Evolutionary conservation across 1,284 basidiomycete genomes (phyloP), one percentile per base, ranked within the genome.

Genomic region (Cryptococcus sp.): DNA sequence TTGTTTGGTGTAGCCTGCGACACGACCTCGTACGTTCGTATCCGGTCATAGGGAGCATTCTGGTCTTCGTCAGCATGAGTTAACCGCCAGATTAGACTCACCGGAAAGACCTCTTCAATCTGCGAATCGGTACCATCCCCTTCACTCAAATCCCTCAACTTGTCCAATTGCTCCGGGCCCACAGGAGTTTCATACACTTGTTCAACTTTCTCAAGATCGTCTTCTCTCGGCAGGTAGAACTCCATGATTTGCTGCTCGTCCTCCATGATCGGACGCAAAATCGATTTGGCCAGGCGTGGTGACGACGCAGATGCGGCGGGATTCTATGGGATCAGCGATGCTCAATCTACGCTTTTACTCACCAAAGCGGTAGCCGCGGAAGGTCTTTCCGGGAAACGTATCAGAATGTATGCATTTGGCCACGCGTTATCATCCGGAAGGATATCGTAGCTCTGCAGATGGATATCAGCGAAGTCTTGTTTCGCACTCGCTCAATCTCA

Each of bases 401-500:
- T 89, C 59, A 95, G 76, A 69, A 93, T 90, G 73, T 93, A 94
- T 60, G 88, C 86, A 73, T 93, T 94, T 48, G 89, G 85, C 90
- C 91, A 96, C 25, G 91, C 86, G 54, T 90, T 87, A 3, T 84
- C 83, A 70, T 96, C 92, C 0, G 93, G 93, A 25, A 94, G 82
- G 56, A 96, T 81, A 67, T 93, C 89, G 77, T 87, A 95, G 5
- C 87, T 68, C 76, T 64, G 47, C 27, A 8, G 30, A 35, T 35
- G 13, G 15, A 19, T 27, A 19, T 60, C 50, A 58, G 42, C 25
- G 25, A 6, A 22, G 15, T 15, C 19, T 25, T 6, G 25, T 25
- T 25, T 20, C 47, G 1, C 11, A 15, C 13, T 10, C 20, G 16
- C 4, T 3, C 1, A n/a, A 16, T 62, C 72, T 54, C 47, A 78